Evolutionary conservation across 768 basidiomycete genomes (phyloP), one percentile per base, ranked within the genome.

Genomic region (Lactarius hatsudake): DNA sequence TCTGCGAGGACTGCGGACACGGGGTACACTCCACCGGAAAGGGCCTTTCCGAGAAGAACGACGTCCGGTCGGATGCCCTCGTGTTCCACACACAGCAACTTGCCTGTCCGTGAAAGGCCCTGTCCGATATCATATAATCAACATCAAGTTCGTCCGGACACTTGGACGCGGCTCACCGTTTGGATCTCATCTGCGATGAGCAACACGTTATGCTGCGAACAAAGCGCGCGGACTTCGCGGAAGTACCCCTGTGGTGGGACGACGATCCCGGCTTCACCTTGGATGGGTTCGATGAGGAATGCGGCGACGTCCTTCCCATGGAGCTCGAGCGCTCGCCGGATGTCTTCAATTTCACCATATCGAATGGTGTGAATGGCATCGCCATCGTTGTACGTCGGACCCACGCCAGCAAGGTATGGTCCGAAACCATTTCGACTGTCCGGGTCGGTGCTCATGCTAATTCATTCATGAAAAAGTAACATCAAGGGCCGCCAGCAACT

Each of bases 101-200:
- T 95, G 45, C 96, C 96, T 0, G 96, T 98, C 53, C 96, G 84
- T 70, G 91, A 91, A 34, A 99, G 81, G 51, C 96, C 96, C 87
- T 93, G 73, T 48, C 48, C 26, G 30, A 42, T 59, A 30, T 67
- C 40, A 63, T 38, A 43, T 64, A 23, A 56, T 64, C 54, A 40
- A 62, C 62, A 53, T 55, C 64, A 63, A 69, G 5, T 20, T 55
- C 13, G 12, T 8, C 15, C 60, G 10, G 51, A 42, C 17, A 20
- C 36, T 51, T 5, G 34, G 30, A 6, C 18, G 20, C 12, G n/a
- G 13, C 66, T 63, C 64, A 93, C 93, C 51, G 97, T 98, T 78
- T 99, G 97, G 69, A 99, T 95, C 77, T 99, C 97, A 71, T 99
- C 97, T 72, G 94, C 96, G 74, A 99, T 98, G 42, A 99, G 81